Evolutionary conservation across 2,329 filamentous ascomycete genomes (phyloP), one percentile per base, ranked within the genome.

Genomic region (Allantophomopsis lycopodina): DNA sequence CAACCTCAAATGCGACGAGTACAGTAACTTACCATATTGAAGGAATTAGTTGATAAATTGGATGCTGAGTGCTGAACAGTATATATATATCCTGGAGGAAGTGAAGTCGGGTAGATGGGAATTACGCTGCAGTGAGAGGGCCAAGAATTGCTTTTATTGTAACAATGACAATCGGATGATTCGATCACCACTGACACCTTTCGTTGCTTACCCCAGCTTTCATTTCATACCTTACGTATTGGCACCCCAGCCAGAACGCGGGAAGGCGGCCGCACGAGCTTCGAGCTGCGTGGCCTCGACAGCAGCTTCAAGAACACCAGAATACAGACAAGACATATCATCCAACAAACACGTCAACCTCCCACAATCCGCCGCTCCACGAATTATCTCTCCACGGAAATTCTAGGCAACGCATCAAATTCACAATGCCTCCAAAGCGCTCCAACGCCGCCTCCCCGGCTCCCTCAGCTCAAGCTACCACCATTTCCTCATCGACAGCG

Each of bases 341-440:
- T 28, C 5, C 23, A 28, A 8, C 23, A 10, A 20, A 10, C 23
- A 12, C 23, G 10, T 28, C 23, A 32, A 20, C 18, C 18, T 20
- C 20, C n/a, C 40, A 30, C 36, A 40, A 36, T 45, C 37, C 40
- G n/a, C 38, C 28, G 37, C 35, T 17, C 40, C 46, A 38, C 39
- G 34, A 40, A 40, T 38, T 23, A 38, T 18, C 39, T 33, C 36
- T 36, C 20, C 39, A 44, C 18, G 20, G 32, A 38, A 42, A 21
- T 40, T 15, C 13, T 12, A 15, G 12, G n/a, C 32, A 34, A 3
- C 13, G 32, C 30, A 36, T 28, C 36, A 38, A 36, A 39, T 42
- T 38, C 36, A 50, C 38, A 50, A 69, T 73, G 71, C 64, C 69
- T 37, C 65, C 69, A 35, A 75, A 72, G 60, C 68, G 65, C 48